Evolutionary conservation across 2,329 filamentous ascomycete genomes (phyloP).

Genomic region (Ustilaginoidea virens): DNA sequence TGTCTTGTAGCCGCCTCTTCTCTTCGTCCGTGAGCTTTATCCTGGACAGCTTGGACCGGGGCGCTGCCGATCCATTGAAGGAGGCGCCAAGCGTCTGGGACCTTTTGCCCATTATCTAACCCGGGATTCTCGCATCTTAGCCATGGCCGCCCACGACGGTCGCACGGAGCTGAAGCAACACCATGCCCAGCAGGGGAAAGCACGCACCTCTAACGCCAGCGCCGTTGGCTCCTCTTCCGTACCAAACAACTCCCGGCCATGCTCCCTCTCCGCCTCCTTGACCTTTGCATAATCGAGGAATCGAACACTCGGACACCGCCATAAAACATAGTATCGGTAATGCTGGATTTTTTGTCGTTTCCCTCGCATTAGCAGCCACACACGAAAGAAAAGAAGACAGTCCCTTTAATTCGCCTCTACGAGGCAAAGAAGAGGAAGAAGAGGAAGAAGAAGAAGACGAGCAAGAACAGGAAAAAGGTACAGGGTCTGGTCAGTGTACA

Average conservation of each 20-base stretch:
- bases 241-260: slow-evolving; percentile 72
- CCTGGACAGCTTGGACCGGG: slow-evolving; percentile 54
- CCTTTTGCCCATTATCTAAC: slow-evolving; percentile 67
- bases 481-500: slow-evolving; percentile 14
- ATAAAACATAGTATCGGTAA: slow-evolving; percentile 86
- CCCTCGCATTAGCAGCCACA: too few species aligned
- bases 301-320: slow-evolving; percentile 67
- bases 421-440: too few species aligned
- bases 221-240: slow-evolving; percentile 62
- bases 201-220: slow-evolving; percentile 51
- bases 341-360: slow-evolving; percentile 43
- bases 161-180: not conserved
- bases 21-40: slow-evolving; percentile 82
- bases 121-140: slow-evolving; percentile 4
- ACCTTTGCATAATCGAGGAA: slow-evolving; percentile 92
- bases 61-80: slow-evolving; percentile 26
- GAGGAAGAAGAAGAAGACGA: too few species aligned
- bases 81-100: slow-evolving; percentile 54
- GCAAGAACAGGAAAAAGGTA: too few species aligned
- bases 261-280: slow-evolving; percentile 65
- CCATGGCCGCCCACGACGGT: not conserved
- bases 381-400: not conserved
- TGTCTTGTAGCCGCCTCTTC: slow-evolving; percentile 67
- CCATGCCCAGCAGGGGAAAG: not conserved
- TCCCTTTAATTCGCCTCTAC: too few species aligned